A percentile compares a stretch with the other conserved stretches of the same genome.
Conservation (phyloP, 345 rosid species). For the Lepidium sativum region DNA sequence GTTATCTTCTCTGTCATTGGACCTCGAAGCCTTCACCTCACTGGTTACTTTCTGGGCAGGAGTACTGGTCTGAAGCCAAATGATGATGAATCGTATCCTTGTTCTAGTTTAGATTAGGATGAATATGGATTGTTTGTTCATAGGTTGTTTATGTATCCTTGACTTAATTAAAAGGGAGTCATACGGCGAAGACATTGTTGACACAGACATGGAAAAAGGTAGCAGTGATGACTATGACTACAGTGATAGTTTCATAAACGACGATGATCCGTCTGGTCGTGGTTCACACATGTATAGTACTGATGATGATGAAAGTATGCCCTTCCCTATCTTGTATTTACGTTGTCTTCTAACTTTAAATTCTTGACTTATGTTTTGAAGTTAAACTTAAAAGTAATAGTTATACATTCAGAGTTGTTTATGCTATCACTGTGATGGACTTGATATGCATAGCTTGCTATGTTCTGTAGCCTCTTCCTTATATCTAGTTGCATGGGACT, state of each 20-base stretch:
- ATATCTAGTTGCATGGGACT: not conserved
- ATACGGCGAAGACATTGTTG: conserved; percentile 56
- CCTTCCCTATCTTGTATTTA: not conserved
- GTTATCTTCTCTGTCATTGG: conserved; percentile 73
- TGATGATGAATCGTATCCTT: conserved; percentile 65
- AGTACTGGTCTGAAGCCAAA: not conserved
- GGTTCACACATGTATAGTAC: conserved; percentile 28
- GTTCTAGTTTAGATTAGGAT: not conserved
- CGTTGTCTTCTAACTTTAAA: not conserved
- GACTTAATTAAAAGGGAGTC: conserved; percentile 39
- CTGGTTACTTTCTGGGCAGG: conserved; percentile 47
- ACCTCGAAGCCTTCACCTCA: conserved; percentile 55
- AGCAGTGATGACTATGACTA: conserved; percentile 45
- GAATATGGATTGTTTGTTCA: not conserved
- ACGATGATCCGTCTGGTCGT: conserved; percentile 28
- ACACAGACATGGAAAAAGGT: conserved; percentile 48
- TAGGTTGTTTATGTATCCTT: conserved; percentile 13
- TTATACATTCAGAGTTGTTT: not conserved
- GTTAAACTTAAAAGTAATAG: not conserved
- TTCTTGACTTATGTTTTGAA: not conserved
- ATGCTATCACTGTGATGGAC: not conserved
- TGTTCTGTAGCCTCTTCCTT: not conserved
- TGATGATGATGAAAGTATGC: conserved; percentile 34
- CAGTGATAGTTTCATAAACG: conserved; percentile 69
- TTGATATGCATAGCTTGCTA: not conserved